A percentile compares a stretch with the other conserved stretches of the same genome.
phyloP scores from a whole-genome alignment of 2,329 filamentous ascomycete genomes.

The Claviceps paspali region DNA sequence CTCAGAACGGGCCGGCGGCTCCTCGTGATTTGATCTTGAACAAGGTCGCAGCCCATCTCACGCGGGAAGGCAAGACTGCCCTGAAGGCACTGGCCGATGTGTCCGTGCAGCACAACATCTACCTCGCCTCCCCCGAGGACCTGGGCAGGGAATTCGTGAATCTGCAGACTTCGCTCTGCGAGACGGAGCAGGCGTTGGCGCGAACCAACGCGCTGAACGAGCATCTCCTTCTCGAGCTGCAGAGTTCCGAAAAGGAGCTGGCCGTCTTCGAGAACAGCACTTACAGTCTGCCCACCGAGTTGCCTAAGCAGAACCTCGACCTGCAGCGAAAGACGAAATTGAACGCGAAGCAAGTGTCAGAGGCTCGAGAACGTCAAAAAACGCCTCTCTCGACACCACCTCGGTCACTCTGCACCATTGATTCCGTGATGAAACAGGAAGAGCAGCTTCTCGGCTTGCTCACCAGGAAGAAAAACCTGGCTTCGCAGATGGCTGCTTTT shows the following conservation, averaged over 20 bases:
- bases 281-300: conserved; percentile 39
- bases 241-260: conserved; percentile 22
- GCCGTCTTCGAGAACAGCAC: conserved; percentile 25
- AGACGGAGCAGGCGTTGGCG: conserved; percentile 38
- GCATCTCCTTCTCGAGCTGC: conserved; percentile 38
- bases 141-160: conserved; percentile 38
- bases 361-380: conserved; percentile 37
- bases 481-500: conserved; percentile 49
- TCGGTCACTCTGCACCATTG: conserved; percentile 31
- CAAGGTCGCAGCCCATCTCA: conserved; percentile 19
- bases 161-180: conserved; percentile 37
- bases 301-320: conserved; percentile 59
- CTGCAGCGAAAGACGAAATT: conserved; percentile 55
- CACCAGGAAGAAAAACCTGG: conserved; percentile 41
- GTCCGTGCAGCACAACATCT: conserved; percentile 32
- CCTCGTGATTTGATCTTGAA: conserved; percentile 30
- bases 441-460: conserved; percentile 41
- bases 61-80: conserved; percentile 35
- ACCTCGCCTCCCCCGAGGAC: conserved; percentile 30
- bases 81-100: conserved; percentile 43
- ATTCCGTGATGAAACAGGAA: conserved; percentile 44
- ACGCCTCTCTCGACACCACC: conserved; percentile 19
- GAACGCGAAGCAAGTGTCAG: conserved; percentile 49
- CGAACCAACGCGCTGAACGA: conserved; percentile 40
- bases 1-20: conserved; percentile 14